Base-by-base conservation (phyloP, 1,284 basidiomycete species). In the Pascua guehoae region DNA sequence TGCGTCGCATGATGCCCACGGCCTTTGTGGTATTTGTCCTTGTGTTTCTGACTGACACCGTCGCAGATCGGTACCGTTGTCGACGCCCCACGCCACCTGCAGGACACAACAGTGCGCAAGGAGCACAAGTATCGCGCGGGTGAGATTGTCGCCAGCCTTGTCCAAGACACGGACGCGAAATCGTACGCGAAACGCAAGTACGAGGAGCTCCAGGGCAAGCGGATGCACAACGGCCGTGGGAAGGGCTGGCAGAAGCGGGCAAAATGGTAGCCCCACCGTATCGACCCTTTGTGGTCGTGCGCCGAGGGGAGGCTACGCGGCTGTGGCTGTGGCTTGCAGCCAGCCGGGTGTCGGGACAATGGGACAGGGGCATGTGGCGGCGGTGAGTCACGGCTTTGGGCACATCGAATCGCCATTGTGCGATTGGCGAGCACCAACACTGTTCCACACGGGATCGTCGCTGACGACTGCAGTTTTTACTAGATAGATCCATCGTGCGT, bases 131-230 rank as follows among this genome's bases (percentile, higher is more conserved):
- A 82, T 91, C 57, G 88, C 88, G 54, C 93, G 88, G 72, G 94
- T 5, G 65, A 88, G 14, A 81, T 98, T 47, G 89, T 98, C 18
- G 89, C 94, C 62, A 89, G 91, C 69, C 80, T 98, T 16, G 85
- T 97, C 49, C 86, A 88, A 62, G 93, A 98, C 77, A 86, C 88
- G 2, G 87, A 89, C 72, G 85, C 90, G 16, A 86, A 85, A 66
- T 82, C 86, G 55, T 97, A 96, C 73, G 89, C 94, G 42, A 97
- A 97, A 80, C 86, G 86, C 79, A 98, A 97, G 79, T 97, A 93
- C 75, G 84, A 84, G 59, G 91, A 95, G 63, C 76, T 96, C 57
- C 89, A 93, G 76, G 72, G 75, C 36, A 83, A 84, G 58, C 82
- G 87, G 64, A 87, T 85, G 54, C 85, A 86, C 46, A 86, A 81